A percentile compares a stretch with the other conserved stretches of the same genome.
phyloP scores from a whole-genome alignment of 768 basidiomycete species.

The Trametopsis cervina region DNA sequence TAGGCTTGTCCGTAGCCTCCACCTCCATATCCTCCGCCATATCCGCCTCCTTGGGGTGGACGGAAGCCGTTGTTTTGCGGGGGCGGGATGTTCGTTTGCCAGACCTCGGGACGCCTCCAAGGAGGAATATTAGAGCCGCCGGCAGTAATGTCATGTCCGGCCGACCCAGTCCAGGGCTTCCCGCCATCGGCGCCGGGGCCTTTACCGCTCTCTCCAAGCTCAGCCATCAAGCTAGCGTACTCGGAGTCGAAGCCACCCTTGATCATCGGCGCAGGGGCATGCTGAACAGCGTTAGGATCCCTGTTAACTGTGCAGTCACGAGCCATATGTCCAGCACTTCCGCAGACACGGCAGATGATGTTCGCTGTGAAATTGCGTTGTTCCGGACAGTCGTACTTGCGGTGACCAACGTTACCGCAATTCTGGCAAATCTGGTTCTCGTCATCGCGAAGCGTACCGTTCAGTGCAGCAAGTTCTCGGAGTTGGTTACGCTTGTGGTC shows the following conservation, averaged over 20 bases:
- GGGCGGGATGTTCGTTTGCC: constrained; percentile 44
- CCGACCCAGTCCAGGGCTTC: constrained; percentile 62
- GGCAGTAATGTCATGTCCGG: constrained; percentile 46
- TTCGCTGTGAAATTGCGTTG: constrained; percentile 98
- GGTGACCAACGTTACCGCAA: constrained; percentile 88
- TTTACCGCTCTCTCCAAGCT: constrained; percentile 80
- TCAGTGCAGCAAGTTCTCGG: constrained; percentile 93
- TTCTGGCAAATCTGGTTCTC: constrained; percentile 99
- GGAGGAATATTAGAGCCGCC: constrained; percentile 79
- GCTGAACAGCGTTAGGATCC: constrained; percentile 62
- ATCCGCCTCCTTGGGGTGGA: constrained; percentile 42
- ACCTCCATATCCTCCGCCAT: constrained; percentile 14
- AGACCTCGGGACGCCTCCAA: constrained; percentile 87
- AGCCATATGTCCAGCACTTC: constrained; percentile 98
- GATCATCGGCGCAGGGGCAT: constrained; percentile 36
- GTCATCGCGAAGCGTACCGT: constrained; percentile 98
- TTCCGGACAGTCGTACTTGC: constrained; percentile 99
- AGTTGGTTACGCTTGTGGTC: constrained; percentile 99
- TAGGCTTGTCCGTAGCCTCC: constrained; percentile 16
- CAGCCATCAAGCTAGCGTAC: constrained; percentile 95
- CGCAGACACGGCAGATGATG: constrained; percentile 98
- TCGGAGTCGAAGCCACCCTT: constrained; percentile 93
- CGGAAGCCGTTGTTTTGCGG: constrained; percentile 56
- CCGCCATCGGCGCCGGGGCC: constrained; percentile 47
- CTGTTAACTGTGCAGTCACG: constrained; percentile 94